Evolutionary conservation across 805 yeast genomes (phyloP), one percentile per base, ranked within the genome.

Genomic region (Starmera amethionina): DNA sequence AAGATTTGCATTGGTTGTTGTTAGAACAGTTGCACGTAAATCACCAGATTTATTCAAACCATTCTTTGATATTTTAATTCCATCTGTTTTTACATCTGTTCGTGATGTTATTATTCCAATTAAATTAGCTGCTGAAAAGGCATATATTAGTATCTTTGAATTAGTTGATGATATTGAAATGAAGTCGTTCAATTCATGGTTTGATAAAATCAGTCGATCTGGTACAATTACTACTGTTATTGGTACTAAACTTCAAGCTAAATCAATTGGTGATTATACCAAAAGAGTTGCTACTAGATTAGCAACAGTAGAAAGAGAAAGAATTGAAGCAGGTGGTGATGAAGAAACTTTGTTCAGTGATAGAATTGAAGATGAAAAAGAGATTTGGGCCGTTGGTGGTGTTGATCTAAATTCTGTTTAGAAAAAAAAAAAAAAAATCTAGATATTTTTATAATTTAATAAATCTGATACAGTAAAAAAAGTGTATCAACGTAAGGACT

Each of bases 91-190:
- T 58, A 65, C 81, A 0, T 80, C 93, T 57, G 81, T 90, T 33
- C 72, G 98, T 48, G 96, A 89, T 54, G 71, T 79, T n/a, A 68
- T 85, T 37, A 86, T 90, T 53, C 97, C 98, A 5, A 80, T 90
- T 49, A 89, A 88, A 54, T 69, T 90, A 46, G 96, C 97, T 1
- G 96, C 96, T 8, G 98, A 90, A 59, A 86, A 86, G 64, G 88
- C 94, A 1, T 88, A 73, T 58, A 58, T 89, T 48, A 76, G 85
- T 2, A 56, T 87, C 14, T 82, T 88, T 61, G 68, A 73, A 37
- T 65, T 90, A 50, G 80, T 84, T 29, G 85, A 81, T 25, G 95
- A 83, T 46, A 73, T 64, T 9, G 64, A 68, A 16, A 56, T 72
- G 63, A 59, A 46, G 1, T 56, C 61, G 22, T 87, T 85, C 64